phyloP scores from a whole-genome alignment of 1,284 basidiomycete species.

The Porodaedalea pini region DNA sequence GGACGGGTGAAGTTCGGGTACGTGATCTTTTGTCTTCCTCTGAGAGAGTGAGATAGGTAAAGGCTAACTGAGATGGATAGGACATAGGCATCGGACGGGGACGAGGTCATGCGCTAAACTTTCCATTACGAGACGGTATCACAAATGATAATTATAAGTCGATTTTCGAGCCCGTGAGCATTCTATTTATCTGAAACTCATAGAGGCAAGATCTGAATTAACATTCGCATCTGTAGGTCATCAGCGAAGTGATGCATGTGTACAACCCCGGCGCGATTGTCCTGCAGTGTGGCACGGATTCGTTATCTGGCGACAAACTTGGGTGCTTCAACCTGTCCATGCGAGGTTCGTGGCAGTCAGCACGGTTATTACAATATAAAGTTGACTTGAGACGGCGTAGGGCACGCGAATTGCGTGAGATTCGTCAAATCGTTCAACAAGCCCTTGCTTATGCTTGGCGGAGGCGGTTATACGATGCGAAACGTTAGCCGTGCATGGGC shows the following conservation, averaged over 20 bases:
- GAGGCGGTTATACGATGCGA: slow-evolving; percentile 98
- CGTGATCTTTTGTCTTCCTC: slow-evolving; percentile 27
- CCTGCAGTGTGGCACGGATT: slow-evolving; percentile 98
- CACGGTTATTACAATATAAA: too few relatives aligned
- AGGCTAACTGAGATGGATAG: slow-evolving; percentile 34
- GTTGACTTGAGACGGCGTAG: slow-evolving; percentile 38
- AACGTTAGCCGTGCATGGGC: slow-evolving; percentile 98
- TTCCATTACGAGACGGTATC: slow-evolving; percentile 94
- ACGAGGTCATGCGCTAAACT: slow-evolving; percentile 91
- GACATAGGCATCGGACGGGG: slow-evolving; percentile 93
- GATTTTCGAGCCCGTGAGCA: slow-evolving; percentile 89
- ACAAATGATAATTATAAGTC: slow-evolving; percentile 94
- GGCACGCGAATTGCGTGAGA: slow-evolving; percentile 95
- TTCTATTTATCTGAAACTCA: not conserved
- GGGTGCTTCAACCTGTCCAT: slow-evolving; percentile 97
- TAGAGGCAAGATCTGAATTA: too few relatives aligned
- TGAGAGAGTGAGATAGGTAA: not conserved
- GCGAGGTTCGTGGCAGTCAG: slow-evolving; percentile 65
- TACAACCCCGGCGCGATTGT: slow-evolving; percentile 97
- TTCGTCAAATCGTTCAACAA: slow-evolving; percentile 97
- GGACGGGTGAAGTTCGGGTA: slow-evolving; percentile 92
- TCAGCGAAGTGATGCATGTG: slow-evolving; percentile 91
- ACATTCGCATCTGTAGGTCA: slow-evolving; percentile 60
- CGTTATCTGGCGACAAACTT: slow-evolving; percentile 93
- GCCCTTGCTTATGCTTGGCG: slow-evolving; percentile 89